Base-by-base conservation (phyloP, 116 monocot species). In the Posidonia oceanica region DNA sequence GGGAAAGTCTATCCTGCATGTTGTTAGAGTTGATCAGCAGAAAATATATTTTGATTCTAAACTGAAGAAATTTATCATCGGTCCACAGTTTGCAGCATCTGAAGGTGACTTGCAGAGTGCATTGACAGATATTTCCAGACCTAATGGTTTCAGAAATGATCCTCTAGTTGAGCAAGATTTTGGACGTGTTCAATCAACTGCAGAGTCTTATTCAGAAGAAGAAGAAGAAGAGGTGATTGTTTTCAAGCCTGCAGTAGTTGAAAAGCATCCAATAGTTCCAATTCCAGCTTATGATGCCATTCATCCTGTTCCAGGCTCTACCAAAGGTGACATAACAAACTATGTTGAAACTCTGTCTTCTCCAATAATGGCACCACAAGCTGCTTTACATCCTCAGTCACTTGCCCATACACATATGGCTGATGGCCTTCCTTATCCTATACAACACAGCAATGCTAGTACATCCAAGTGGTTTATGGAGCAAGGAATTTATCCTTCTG, bases 151-250 rank as follows among this genome's bases (percentile, higher is more conserved):
- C 15, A 64, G 66, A 54, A 21, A 76, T 74, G 74, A 63, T 39
- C 67, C 57, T 36, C 69, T 68, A 55, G 36, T 62, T 72, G 79
- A 73, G n/a, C 73, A 7, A 29, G 39, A n/a, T 67, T 53, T 54
- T 51, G 72, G 42, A 5, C 40, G 2, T 10, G 56, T 51, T 12
- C 77, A 79, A 42, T 68, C 76, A 36, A 80, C 56, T 3, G 55
- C 40, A 54, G 63, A 78, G 16, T 23, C 77, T 7, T 63, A 36
- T 68, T 14, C 68, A 16, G 90, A 87, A 66, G 91, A 97, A 61
- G 86, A 86, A 22, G 86, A 88, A n/a, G 97, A 89, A 18, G 94
- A 94, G 78, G 93, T 80, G 68, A 99, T 99, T 59, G 93, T 99
- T 54, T 99, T 99, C 66, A 85, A 93, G 73, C 98, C 98, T 62